Percentiles rank a stretch among this genome's conserved stretches.
These are phyloP conservation scores for Erucastrum elatum DNA, from an alignment of 345 rosid species.

Conservation along the genomic window DNA sequence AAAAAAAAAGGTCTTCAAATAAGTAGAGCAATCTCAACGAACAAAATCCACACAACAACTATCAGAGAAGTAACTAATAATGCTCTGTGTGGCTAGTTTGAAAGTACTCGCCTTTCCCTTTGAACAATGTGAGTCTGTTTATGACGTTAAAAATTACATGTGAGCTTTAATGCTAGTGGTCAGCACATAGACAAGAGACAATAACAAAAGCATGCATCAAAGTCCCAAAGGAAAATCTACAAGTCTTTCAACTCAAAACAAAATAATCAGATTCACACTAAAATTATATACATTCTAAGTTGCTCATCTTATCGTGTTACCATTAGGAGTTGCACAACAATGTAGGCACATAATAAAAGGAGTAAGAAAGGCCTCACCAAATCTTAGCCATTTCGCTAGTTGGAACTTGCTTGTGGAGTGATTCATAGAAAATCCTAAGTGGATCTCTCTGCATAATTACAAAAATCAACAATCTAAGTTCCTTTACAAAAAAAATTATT, in stretches of 20 bases:
- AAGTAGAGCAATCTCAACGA: background rate
- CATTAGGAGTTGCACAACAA: background rate
- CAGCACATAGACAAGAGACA: background rate
- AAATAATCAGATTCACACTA: slow-evolving; percentile 1
- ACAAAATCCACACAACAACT: background rate
- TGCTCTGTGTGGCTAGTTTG: background rate
- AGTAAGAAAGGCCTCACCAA: slow-evolving; percentile 65
- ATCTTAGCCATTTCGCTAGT: slow-evolving; percentile 88
- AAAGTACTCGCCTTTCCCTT: background rate
- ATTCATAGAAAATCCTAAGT: slow-evolving; percentile 83
- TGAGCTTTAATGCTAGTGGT: slow-evolving; percentile 1
- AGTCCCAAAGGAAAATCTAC: background rate
- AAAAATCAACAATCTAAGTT: slow-evolving; percentile 2
- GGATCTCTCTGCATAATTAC: slow-evolving; percentile 84
- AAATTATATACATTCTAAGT: background rate
- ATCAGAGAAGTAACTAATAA: background rate
- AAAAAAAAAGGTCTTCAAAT: background rate
- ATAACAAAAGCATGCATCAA: background rate
- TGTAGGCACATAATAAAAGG: background rate
- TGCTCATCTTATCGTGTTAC: background rate
- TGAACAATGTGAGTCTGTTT: background rate
- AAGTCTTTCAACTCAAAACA: background rate
- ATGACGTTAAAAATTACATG: background rate
- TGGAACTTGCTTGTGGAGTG: slow-evolving; percentile 75
- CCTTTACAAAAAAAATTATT: background rate